phyloP scores from a whole-genome alignment of 495 filamentous ascomycete species.

The Tuber borchii region DNA sequence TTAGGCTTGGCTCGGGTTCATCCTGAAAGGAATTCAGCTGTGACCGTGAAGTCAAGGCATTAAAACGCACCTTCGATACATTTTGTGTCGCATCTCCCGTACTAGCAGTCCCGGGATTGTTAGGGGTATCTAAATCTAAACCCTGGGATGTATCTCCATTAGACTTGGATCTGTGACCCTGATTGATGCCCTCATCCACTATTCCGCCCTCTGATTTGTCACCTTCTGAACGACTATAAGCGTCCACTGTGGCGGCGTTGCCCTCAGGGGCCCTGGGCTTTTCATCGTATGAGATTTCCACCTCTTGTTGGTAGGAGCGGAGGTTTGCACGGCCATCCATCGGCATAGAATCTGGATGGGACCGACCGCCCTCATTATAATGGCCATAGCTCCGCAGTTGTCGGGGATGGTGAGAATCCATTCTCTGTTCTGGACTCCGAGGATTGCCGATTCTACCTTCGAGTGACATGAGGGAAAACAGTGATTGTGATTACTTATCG shows the following conservation, averaged over 20 bases:
- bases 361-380: slow-evolving; percentile 31
- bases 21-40: slow-evolving; percentile 28
- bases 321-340: slow-evolving; percentile 36
- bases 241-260: slow-evolving; percentile 15
- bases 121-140: slow-evolving; percentile 17
- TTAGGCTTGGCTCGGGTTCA: slow-evolving; percentile 21
- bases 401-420: slow-evolving; percentile 31
- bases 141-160: slow-evolving; percentile 26
- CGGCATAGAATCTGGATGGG: slow-evolving; percentile 30
- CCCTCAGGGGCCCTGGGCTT: slow-evolving; percentile 17
- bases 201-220: slow-evolving; percentile 22
- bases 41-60: slow-evolving; percentile 21
- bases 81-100: slow-evolving; percentile 20
- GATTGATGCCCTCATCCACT: slow-evolving; percentile 29
- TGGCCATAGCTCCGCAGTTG: slow-evolving; percentile 34
- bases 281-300: slow-evolving; percentile 34
- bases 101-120: slow-evolving; percentile 17
- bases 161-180: slow-evolving; percentile 22
- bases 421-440: slow-evolving; percentile 34
- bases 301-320: slow-evolving; percentile 25
- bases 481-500: background rate
- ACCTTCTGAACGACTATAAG: slow-evolving; percentile 27
- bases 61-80: slow-evolving; percentile 26
- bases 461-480: slow-evolving; percentile 16
- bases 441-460: slow-evolving; percentile 29